These are phyloP conservation scores for Fistulinella staudtii DNA, from an alignment of 1,284 basidiomycete genomes.

Conservation along the genomic window DNA sequence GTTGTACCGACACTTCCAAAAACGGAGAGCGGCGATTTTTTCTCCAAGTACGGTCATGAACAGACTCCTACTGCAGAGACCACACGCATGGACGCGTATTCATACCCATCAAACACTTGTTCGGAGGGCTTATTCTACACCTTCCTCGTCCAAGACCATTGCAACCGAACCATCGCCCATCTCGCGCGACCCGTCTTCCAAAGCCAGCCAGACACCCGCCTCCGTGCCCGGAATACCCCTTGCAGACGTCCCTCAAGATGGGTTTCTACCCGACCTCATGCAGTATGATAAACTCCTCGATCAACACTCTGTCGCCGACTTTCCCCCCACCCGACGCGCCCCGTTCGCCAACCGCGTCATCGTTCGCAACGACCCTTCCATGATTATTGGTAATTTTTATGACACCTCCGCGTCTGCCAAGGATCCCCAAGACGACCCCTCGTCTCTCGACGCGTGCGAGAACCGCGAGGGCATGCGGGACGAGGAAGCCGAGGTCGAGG, in stretches of 20 bases:
- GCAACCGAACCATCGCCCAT: constrained; percentile 7
- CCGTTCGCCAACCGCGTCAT: constrained; percentile 57
- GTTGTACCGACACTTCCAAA: not conserved
- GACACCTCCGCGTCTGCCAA: constrained; percentile 14
- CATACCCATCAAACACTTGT: not conserved
- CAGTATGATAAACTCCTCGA: constrained; percentile 57
- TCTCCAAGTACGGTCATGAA: constrained; percentile 17
- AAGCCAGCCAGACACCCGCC: not conserved
- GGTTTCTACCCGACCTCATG: constrained; percentile 55
- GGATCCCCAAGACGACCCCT: constrained; percentile 1
- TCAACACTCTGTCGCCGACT: constrained; percentile 48
- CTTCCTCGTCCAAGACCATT: constrained; percentile 2
- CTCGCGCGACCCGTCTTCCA: not conserved
- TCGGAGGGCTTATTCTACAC: constrained; percentile 17
- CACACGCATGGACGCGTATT: constrained; percentile 6
- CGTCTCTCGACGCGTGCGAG: constrained; percentile 4
- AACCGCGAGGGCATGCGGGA: constrained; percentile 8
- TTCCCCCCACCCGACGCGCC: constrained; percentile 47
- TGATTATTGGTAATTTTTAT: constrained; percentile 28
- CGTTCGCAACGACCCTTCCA: constrained; percentile 55
- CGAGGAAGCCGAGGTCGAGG: constrained; percentile 21
- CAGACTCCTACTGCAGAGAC: constrained; percentile 18
- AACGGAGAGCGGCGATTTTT: not conserved
- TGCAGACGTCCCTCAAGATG: constrained; percentile 21
- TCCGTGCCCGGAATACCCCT: constrained; percentile 20